Conservation (phyloP, 441 rosid genomes). For the Arabidopsis hybrid region DNA sequence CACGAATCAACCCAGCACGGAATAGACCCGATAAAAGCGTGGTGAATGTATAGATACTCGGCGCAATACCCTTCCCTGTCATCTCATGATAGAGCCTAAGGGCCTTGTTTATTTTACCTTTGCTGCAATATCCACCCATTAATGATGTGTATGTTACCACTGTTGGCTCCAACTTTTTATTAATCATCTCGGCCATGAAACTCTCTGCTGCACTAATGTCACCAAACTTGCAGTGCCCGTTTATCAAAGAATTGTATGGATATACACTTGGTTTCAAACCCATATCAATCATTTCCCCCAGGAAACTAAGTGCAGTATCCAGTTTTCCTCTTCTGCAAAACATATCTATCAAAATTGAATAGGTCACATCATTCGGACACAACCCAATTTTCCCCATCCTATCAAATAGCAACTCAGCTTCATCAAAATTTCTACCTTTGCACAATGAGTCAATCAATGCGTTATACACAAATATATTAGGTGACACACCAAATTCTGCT, state of each 20-base stretch:
- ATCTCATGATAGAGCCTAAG: constrained; percentile 80
- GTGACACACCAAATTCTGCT: constrained; percentile 53
- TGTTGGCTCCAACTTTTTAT: constrained; percentile 65
- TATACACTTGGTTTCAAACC: constrained; percentile 63
- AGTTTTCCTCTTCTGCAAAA: constrained; percentile 78
- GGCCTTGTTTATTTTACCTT: constrained; percentile 64
- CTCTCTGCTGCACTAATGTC: constrained; percentile 62
- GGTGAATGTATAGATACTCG: constrained; percentile 72
- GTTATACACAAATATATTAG: constrained; percentile 77
- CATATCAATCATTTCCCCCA: constrained; percentile 58
- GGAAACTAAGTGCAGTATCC: constrained; percentile 59
- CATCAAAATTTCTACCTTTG: constrained; percentile 62
- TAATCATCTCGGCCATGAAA: constrained; percentile 62
- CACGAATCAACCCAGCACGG: constrained; percentile 58
- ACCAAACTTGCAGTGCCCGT: constrained; percentile 78
- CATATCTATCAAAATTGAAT: constrained; percentile 75
- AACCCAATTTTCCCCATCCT: constrained; percentile 60
- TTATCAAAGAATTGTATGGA: constrained; percentile 83
- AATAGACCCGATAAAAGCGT: constrained; percentile 78
- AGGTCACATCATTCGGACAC: constrained; percentile 67
- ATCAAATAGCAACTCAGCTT: constrained; percentile 68
- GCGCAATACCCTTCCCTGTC: constrained; percentile 73
- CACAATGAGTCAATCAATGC: constrained; percentile 75
- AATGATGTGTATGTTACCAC: constrained; percentile 79
- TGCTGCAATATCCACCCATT: constrained; percentile 75